Evolutionary conservation across 164 flowering plant species (phyloP), one percentile per base, ranked within the genome.

Genomic region (Litsea cubeba): DNA sequence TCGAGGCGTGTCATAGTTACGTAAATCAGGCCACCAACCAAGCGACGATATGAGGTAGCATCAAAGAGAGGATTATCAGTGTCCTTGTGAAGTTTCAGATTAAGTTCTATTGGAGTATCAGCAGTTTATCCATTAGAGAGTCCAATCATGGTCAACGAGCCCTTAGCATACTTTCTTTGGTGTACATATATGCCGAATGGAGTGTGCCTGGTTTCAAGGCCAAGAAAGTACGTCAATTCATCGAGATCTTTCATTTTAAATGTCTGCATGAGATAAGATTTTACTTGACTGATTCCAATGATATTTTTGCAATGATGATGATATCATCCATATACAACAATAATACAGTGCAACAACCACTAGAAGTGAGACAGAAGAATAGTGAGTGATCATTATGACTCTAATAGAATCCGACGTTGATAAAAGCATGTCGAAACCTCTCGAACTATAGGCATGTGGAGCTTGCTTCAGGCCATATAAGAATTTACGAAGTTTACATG

Each of bases 381-480:
- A 2, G 30, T 3, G 8, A 20, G 18, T 12, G 71, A 32, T 69
- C 51, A 69, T 18, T n/a, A 69, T 2, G 50, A 18, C 50, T 69
- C 20, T 69, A 6, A 5, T 46, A 18, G n/a, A 69, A 69, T 3
- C 11, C 22, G 1, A 25, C 25, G 1, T 5, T 20, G 18, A 17
- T 1, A 17, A 46, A 11, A 6, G 24, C n/a, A 3, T 46, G 6
- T 20, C 8, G 30, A 69, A 35, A 46, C 7, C 17, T 69, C 40
- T 69, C 71, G 35, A 69, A 69, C 71, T 12, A 69, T 12, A 69
- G 17, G 71, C 57, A 32, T 1, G 51, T 15, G n/a, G 22, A n/a
- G 71, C 51, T 46, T 69, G 57, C 35, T 69, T 69, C 4, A 69
- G 12, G n/a, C 22, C 71, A 69, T 69, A 69, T 12, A 20, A n/a